These are phyloP conservation scores for Didymosphaeria variabile DNA, from an alignment of 2,329 filamentous ascomycete species.

Conservation along the genomic window DNA sequence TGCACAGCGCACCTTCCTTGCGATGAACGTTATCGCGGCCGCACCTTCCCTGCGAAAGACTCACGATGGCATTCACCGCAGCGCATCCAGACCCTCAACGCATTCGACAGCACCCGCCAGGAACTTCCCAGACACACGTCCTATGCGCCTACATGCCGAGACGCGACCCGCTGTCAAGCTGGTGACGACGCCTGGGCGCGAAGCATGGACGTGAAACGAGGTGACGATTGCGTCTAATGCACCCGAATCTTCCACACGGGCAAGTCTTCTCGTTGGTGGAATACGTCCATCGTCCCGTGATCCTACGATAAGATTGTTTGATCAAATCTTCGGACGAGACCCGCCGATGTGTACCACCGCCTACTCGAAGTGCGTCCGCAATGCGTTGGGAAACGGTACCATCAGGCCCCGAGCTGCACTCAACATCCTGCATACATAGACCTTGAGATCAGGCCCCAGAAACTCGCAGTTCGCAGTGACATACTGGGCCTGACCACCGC, in stretches of 20 bases:
- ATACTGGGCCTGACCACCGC: background rate
- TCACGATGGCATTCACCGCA: background rate
- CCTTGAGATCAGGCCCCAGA: background rate
- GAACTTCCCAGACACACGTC: background rate
- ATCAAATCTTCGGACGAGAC: background rate
- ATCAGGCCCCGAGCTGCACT: background rate
- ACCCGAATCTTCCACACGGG: slow-evolving; percentile 8
- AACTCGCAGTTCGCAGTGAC: background rate
- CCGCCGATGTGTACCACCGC: background rate
- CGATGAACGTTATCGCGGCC: background rate
- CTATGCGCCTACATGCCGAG: background rate
- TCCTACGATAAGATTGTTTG: background rate
- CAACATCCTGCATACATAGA: background rate
- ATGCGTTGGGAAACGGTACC: background rate
- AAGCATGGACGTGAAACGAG: slow-evolving; percentile 34
- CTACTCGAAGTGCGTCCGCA: background rate
- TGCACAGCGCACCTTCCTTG: background rate
- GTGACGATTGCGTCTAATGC: slow-evolving; percentile 22
- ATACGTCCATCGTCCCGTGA: background rate
- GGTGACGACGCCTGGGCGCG: slow-evolving; percentile 20
- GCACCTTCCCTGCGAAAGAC: background rate
- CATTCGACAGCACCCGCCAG: background rate
- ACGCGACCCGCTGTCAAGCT: slow-evolving; percentile 14
- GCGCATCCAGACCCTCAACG: background rate
- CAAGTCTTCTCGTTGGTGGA: slow-evolving; percentile 8